These are phyloP conservation scores for Podila minutissima DNA, from an alignment of 192 early-diverging fungal species.

Conservation along the genomic window DNA sequence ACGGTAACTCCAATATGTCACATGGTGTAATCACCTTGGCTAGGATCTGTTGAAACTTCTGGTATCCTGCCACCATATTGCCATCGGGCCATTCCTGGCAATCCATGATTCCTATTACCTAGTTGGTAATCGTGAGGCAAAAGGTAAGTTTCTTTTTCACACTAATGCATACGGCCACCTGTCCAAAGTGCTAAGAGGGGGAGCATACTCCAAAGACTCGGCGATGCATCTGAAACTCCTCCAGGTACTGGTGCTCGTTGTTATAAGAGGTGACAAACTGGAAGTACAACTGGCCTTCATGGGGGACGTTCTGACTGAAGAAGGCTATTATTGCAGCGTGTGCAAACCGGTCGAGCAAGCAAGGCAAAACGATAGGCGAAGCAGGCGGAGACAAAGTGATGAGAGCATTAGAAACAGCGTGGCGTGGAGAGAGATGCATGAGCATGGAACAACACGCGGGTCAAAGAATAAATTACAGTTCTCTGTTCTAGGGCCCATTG, in stretches of 20 bases:
- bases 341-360: neutral
- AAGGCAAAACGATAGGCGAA: neutral
- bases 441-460: neutral
- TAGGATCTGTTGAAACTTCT: slow-evolving; percentile 67
- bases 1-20: neutral
- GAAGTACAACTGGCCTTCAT: slow-evolving; percentile 76
- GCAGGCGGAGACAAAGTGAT: neutral
- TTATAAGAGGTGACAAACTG: slow-evolving; percentile 77
- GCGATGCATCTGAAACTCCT: slow-evolving; percentile 79
- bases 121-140: neutral
- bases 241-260: slow-evolving; percentile 73
- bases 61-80: slow-evolving; percentile 67
- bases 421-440: too few relatives aligned
- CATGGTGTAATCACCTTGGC: slow-evolving; percentile 51
- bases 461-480: slow-evolving; percentile 38
- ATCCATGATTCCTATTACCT: slow-evolving; percentile 87
- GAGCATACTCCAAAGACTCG: slow-evolving; percentile 76
- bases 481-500: slow-evolving; percentile 65
- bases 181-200: neutral
- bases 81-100: slow-evolving; percentile 72
- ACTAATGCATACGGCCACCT: neutral
- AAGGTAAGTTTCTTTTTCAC: slow-evolving; percentile 1
- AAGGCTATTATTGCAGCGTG: slow-evolving; percentile 47
- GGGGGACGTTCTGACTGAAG: slow-evolving; percentile 65
- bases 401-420: slow-evolving; percentile 2